Percentiles rank a stretch among this genome's conserved stretches.
These are phyloP conservation scores for Setaria italica DNA, from an alignment of 202 grass and related monocot genomes.

Conservation along the genomic window DNA sequence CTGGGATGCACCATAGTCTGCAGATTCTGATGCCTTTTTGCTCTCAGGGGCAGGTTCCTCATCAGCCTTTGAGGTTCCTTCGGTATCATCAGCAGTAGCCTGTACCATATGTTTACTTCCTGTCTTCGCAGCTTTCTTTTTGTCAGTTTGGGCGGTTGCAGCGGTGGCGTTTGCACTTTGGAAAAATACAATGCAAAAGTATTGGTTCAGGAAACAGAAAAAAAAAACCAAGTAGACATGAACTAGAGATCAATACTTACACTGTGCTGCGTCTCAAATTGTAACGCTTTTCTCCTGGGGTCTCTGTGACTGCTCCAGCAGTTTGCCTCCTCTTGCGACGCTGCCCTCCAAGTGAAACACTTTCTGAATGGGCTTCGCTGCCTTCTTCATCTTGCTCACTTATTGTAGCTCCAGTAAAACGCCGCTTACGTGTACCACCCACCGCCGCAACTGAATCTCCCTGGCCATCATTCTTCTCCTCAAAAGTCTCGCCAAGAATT, in stretches of 20 bases:
- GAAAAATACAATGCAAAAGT: conserved; percentile 40
- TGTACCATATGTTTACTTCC: conserved; percentile 45
- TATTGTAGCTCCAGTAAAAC: conserved; percentile 51
- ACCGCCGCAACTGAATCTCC: conserved; percentile 45
- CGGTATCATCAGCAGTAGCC: conserved; percentile 52
- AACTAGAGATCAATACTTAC: conserved; percentile 54
- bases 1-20: conserved; percentile 48
- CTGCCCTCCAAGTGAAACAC: conserved; percentile 83
- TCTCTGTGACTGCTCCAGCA: conserved; percentile 35
- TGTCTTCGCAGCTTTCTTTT: conserved; percentile 58
- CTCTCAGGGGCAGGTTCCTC: conserved; percentile 48
- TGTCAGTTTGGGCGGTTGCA: conserved; percentile 34
- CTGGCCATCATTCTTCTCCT: conserved; percentile 65
- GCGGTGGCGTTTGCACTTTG: conserved; percentile 46
- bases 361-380: conserved; percentile 83
- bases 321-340: conserved; percentile 81
- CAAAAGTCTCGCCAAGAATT: conserved; percentile 59
- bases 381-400: conserved; percentile 68
- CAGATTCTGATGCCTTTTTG: conserved; percentile 49
- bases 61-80: conserved; percentile 71
- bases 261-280: conserved; percentile 75
- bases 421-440: conserved; percentile 68
- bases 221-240: neutral
- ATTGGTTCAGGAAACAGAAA: conserved; percentile 30
- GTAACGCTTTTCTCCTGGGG: conserved; percentile 75